A percentile compares a stretch with the other conserved stretches of the same genome.
Conservation (phyloP, 2,329 filamentous ascomycete genomes). For the Nannizziopsis arthrosporioides region DNA sequence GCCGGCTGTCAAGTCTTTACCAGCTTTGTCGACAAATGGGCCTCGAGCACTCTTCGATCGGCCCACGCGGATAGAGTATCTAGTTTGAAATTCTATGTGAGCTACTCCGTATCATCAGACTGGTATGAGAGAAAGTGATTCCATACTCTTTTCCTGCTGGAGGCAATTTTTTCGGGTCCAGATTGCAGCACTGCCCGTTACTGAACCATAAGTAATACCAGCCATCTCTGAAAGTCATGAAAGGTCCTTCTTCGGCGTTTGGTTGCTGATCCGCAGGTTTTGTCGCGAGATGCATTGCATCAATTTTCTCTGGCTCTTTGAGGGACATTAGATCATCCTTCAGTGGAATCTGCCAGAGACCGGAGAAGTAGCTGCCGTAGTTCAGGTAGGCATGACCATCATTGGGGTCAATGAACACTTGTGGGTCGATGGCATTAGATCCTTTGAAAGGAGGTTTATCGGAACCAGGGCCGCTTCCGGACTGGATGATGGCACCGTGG, state of each 20-base stretch:
- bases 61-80: constrained; percentile 28
- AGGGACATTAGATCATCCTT: constrained; percentile 24
- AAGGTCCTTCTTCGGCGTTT: constrained; percentile 27
- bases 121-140: background rate
- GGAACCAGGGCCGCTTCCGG: constrained; percentile 20
- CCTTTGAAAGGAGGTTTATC: constrained; percentile 23
- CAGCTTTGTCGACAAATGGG: constrained; percentile 27
- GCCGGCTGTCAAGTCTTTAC: constrained; percentile 21
- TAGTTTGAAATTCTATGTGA: constrained; percentile 10
- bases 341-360: constrained; percentile 28
- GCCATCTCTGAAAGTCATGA: constrained; percentile 25
- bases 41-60: constrained; percentile 24
- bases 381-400: constrained; percentile 22
- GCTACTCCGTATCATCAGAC: background rate
- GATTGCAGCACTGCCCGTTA: constrained; percentile 28
- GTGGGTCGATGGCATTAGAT: constrained; percentile 30
- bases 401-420: constrained; percentile 22
- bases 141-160: constrained; percentile 24
- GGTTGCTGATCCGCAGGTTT: constrained; percentile 13
- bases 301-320: constrained; percentile 16
- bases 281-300: constrained; percentile 23
- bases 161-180: constrained; percentile 20
- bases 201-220: constrained; percentile 34
- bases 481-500: constrained; percentile 27
- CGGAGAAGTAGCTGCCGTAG: constrained; percentile 29